Evolutionary conservation across 768 basidiomycete species (phyloP), one percentile per base, ranked within the genome.

Genomic region (Leccinum subgranulosum): DNA sequence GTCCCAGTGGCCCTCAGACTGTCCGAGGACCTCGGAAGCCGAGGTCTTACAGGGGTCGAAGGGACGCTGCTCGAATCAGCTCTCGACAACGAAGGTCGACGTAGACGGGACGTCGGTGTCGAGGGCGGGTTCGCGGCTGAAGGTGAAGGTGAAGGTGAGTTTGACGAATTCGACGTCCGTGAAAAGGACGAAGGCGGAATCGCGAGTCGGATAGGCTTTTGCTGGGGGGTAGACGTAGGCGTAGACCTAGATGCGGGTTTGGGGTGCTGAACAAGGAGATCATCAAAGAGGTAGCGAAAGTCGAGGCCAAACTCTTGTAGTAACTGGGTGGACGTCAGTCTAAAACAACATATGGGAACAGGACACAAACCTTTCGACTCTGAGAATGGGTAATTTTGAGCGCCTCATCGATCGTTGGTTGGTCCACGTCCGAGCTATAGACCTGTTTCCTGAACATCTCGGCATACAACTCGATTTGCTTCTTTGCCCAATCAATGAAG

Each of bases 241-340:
- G 5, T 41, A 10, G 55, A 51, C 12, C n/a, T 41, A 41, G 41
- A 41, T 19, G 10, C n/a, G 10, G 76, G 67, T 64, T 80, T 81
- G 2, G 84, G 81, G 21, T 77, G 72, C 54, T 80, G 79, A 12
- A 79, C 73, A 1, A 92, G 78, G 4, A 90, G 75, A n/a, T 81
- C 79, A 33, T 92, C 86, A n/a, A 98, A 78, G n/a, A 96, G 78
- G 75, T 88, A 94, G 23, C 89, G 88, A 70, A 98, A 97, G 75
- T 97, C 95, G 34, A 98, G 84, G 2, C 95, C 95, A 66, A 87
- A 93, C 65, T 98, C 95, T 75, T 93, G 87, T 6, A 98, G 78
- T 15, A 96, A 82, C 90, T 93, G 61, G 15, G 49, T 0, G 56
- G 8, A 3, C 21, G 41, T 62, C 46, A 59, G 52, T n/a, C 10